These are phyloP conservation scores for Moniliophthora roreri DNA, from an alignment of 1,284 basidiomycete species.

Conservation along the genomic window DNA sequence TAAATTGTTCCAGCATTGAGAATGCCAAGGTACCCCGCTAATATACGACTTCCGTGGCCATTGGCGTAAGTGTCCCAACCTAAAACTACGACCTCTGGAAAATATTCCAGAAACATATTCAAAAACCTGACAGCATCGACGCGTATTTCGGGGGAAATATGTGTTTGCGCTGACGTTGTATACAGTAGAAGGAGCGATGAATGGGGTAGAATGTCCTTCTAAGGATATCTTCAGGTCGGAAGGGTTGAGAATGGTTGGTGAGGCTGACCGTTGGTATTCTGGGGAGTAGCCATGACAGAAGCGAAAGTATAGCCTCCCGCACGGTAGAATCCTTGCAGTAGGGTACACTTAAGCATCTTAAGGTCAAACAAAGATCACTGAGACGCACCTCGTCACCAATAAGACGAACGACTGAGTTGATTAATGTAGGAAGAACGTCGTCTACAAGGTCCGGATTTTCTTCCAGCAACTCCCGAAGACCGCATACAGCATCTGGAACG, in stretches of 20 bases:
- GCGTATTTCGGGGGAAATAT: conserved; percentile 93
- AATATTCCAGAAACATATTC: conserved; percentile 73
- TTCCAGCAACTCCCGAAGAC: conserved; percentile 79
- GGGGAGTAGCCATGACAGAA: conserved; percentile 74
- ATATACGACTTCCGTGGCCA: conserved; percentile 58
- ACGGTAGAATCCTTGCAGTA: conserved; percentile 58
- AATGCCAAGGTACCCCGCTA: conserved; percentile 77
- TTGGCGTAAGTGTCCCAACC: conserved; percentile 60
- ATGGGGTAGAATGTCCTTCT: conserved; percentile 74
- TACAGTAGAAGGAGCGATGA: conserved; percentile 78
- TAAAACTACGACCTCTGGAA: conserved; percentile 67
- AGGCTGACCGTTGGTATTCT: conserved; percentile 56
- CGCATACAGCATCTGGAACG: conserved; percentile 72
- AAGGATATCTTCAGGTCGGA: conserved; percentile 15
- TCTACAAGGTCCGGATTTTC: conserved; percentile 60
- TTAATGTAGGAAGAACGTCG: conserved; percentile 59
- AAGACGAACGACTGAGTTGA: conserved; percentile 69
- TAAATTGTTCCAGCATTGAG: conserved; percentile 66
- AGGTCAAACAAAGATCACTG: conserved; percentile 1
- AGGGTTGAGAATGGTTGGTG: not conserved
- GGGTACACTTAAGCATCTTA: conserved; percentile 7
- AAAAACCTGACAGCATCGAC: conserved; percentile 88
- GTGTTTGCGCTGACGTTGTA: conserved; percentile 87
- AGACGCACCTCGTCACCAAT: conserved; percentile 77
- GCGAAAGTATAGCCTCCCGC: conserved; percentile 57